Evolutionary conservation across 768 basidiomycete genomes (phyloP).

Genomic region (Piloderma croceum): DNA sequence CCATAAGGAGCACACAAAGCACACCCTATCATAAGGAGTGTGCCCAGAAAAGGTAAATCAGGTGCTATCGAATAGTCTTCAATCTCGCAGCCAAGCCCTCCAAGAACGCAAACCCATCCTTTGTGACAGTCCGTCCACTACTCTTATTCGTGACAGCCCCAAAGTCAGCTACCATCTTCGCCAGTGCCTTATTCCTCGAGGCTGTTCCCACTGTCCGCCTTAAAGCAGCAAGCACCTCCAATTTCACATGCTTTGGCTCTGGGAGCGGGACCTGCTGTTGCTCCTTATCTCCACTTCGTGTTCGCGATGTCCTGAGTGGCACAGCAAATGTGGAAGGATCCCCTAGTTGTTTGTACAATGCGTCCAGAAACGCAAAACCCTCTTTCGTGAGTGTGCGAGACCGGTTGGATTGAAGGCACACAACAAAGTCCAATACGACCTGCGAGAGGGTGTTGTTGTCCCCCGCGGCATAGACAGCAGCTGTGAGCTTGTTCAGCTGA

Average conservation of each 20-base stretch:
- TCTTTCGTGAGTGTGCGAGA: slow-evolving; percentile 66
- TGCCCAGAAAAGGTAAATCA: no score
- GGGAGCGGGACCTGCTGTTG: slow-evolving; percentile 33
- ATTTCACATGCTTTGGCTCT: slow-evolving; percentile 48
- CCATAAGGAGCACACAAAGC: not conserved
- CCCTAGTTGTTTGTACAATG: slow-evolving; percentile 62
- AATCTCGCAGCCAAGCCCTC: slow-evolving; percentile 55
- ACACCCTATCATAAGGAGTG: not conserved
- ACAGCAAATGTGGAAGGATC: slow-evolving; percentile 57
- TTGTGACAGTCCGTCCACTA: slow-evolving; percentile 66
- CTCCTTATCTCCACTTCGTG: slow-evolving; percentile 36
- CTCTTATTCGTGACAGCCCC: slow-evolving; percentile 62
- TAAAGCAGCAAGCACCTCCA: slow-evolving; percentile 55
- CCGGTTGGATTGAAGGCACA: slow-evolving; percentile 56
- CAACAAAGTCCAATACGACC: slow-evolving; percentile 56
- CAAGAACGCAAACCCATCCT: slow-evolving; percentile 69
- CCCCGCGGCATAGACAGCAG: slow-evolving; percentile 37
- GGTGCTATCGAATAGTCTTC: slow-evolving; percentile 36
- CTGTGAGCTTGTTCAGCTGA: slow-evolving; percentile 44
- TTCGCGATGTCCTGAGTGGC: slow-evolving; percentile 45
- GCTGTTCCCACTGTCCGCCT: slow-evolving; percentile 49
- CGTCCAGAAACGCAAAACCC: slow-evolving; percentile 65
- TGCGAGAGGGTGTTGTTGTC: slow-evolving; percentile 52
- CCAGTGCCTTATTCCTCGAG: slow-evolving; percentile 50
- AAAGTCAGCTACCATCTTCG: slow-evolving; percentile 64